Conservation (phyloP, 2,329 filamentous ascomycete species). For the Stemphylium vesicarium region DNA sequence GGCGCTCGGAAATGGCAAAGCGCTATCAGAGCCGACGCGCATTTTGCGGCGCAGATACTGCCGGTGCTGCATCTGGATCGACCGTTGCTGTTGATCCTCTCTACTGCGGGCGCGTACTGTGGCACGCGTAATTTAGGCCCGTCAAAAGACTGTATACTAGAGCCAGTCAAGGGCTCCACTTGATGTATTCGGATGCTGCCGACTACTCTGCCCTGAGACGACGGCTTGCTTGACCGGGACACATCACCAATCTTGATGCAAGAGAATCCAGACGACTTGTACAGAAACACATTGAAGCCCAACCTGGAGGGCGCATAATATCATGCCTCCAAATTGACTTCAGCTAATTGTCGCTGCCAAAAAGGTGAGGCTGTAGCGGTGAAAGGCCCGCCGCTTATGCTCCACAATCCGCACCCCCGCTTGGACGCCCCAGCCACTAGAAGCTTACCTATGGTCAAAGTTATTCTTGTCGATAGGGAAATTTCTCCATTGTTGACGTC, state of each 20-base stretch:
- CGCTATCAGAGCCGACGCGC: constrained; percentile 19
- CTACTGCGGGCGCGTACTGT: constrained; percentile 28
- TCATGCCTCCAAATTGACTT: constrained; percentile 15
- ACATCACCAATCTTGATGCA: constrained; percentile 24
- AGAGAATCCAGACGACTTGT: constrained; percentile 14
- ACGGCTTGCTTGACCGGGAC: constrained; percentile 33
- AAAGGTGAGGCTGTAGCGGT: constrained; percentile 43
- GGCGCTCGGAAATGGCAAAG: constrained; percentile 19
- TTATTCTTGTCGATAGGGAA: constrained; percentile 26
- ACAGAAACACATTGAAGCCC: constrained; percentile 35
- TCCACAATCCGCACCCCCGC: constrained; percentile 31
- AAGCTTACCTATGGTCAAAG: constrained; percentile 9
- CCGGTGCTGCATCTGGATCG: constrained; percentile 21
- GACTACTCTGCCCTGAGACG: constrained; percentile 28
- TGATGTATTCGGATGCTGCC: constrained; percentile 24
- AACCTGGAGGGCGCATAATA: constrained; percentile 31
- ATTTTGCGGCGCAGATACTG: constrained; percentile 5
- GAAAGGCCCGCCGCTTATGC: constrained; percentile 32
- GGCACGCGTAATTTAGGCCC: constrained; percentile 27
- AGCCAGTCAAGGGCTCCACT: constrained; percentile 27
- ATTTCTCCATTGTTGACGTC: constrained; percentile 15
- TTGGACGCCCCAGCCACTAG: constrained; percentile 25
- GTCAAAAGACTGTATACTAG: constrained; percentile 19
- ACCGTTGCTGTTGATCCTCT: constrained; percentile 35
- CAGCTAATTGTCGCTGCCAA: constrained; percentile 29